These are phyloP conservation scores for Trichopus zeylanicus DNA, from an alignment of 116 monocot genomes.

Conservation along the genomic window DNA sequence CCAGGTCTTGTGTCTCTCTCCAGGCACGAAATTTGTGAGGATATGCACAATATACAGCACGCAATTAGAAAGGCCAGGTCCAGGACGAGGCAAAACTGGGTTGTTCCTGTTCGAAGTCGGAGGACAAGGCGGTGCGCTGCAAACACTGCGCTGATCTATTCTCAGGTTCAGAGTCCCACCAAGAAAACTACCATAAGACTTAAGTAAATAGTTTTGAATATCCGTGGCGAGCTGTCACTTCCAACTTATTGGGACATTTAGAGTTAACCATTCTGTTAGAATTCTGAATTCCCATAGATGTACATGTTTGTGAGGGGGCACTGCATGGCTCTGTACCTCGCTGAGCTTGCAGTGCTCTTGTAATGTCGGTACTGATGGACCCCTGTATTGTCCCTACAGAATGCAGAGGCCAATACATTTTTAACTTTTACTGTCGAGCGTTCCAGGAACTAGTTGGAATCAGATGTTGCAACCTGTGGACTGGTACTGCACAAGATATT, in stretches of 20 bases:
- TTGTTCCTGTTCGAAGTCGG: slow-evolving; percentile 24
- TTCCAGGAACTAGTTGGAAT: too few species aligned
- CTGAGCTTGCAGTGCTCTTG: background rate
- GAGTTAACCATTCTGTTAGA: background rate
- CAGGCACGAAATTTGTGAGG: slow-evolving; percentile 80
- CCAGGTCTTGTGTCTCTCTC: slow-evolving; percentile 73
- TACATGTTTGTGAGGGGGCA: background rate
- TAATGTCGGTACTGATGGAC: background rate
- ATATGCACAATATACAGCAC: slow-evolving; percentile 55
- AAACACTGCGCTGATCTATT: background rate
- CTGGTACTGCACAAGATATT: too few species aligned
- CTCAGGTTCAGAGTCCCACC: background rate
- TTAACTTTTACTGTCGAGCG: too few species aligned
- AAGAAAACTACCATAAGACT: too few species aligned
- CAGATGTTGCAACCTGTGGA: too few species aligned
- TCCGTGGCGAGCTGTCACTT: background rate
- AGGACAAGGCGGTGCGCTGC: slow-evolving; percentile 19
- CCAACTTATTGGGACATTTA: too few species aligned
- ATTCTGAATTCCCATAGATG: background rate
- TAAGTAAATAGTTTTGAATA: background rate
- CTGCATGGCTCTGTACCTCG: background rate
- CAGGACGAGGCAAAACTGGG: slow-evolving; percentile 16
- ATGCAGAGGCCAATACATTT: too few species aligned
- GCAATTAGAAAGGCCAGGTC: slow-evolving; percentile 28
- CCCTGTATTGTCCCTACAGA: too few species aligned